phyloP scores from a whole-genome alignment of 2,329 filamentous ascomycete genomes.

The Colletotrichum sp. region DNA sequence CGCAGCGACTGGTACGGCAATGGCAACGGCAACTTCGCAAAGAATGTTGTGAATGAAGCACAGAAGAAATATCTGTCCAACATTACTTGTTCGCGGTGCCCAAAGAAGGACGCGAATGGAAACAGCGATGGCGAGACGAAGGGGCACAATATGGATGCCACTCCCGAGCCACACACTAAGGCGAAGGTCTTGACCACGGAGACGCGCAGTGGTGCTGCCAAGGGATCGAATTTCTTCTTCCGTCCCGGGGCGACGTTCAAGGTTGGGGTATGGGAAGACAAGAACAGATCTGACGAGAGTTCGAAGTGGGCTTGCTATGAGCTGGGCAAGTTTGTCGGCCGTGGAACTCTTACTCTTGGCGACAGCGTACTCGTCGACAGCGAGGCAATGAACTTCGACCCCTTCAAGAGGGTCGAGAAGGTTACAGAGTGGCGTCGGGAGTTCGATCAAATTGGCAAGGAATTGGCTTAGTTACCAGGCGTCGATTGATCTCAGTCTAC shows the following conservation, averaged over 20 bases:
- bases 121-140: not conserved
- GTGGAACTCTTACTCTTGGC: conserved; percentile 27
- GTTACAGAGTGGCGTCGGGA: conserved; percentile 32
- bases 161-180: not conserved
- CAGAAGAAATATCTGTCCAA: not conserved
- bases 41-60: not conserved
- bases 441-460: conserved; percentile 31
- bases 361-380: conserved; percentile 34
- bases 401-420: conserved; percentile 32
- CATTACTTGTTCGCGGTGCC: not conserved
- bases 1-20: not conserved
- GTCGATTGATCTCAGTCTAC: not conserved
- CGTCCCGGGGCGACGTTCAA: conserved; percentile 28
- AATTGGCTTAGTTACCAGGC: not conserved
- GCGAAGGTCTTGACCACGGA: conserved; percentile 19
- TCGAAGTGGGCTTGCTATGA: conserved; percentile 20
- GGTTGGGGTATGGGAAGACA: conserved; percentile 33
- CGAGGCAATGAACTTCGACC: conserved; percentile 35
- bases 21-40: not conserved
- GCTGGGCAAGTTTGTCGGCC: conserved; percentile 22
- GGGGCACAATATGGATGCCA: not conserved
- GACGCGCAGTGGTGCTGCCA: conserved; percentile 23
- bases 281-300: conserved; percentile 17
- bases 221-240: conserved; percentile 35
- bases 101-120: not conserved